A percentile compares a stretch with the other conserved stretches of the same genome.
phyloP scores from a whole-genome alignment of 805 yeast species.

The Candida michaelii region DNA sequence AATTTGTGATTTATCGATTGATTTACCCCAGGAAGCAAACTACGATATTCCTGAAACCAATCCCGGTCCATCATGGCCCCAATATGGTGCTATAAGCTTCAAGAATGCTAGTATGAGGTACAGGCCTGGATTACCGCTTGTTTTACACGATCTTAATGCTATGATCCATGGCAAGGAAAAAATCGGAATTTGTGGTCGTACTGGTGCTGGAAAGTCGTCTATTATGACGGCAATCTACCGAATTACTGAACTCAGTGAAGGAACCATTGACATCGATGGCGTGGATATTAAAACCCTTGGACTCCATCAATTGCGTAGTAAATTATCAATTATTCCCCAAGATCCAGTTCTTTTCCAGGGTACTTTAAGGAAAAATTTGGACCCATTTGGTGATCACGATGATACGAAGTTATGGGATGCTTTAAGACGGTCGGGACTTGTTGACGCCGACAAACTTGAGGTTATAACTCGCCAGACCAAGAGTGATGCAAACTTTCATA shows the following conservation, averaged over 20 bases:
- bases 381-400: slow-evolving; percentile 53
- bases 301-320: slow-evolving; percentile 52
- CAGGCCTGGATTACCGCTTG: slow-evolving; percentile 60
- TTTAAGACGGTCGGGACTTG: slow-evolving; percentile 53
- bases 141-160: slow-evolving; percentile 46
- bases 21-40: slow-evolving; percentile 67
- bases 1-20: slow-evolving; percentile 45
- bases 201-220: slow-evolving; percentile 82
- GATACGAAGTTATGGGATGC: slow-evolving; percentile 61
- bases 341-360: slow-evolving; percentile 68
- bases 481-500: slow-evolving; percentile 25
- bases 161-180: slow-evolving; percentile 58
- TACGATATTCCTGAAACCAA: slow-evolving; percentile 42
- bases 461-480: slow-evolving; percentile 17
- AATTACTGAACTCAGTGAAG: slow-evolving; percentile 50
- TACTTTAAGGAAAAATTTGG: slow-evolving; percentile 55
- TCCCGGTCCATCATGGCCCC: slow-evolving; percentile 53
- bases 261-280: slow-evolving; percentile 56
- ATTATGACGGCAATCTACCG: slow-evolving; percentile 64
- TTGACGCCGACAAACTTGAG: slow-evolving; percentile 19
- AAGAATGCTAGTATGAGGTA: slow-evolving; percentile 53
- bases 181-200: slow-evolving; percentile 84
- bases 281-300: slow-evolving; percentile 55
- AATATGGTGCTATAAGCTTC: slow-evolving; percentile 46
- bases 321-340: slow-evolving; percentile 67